A percentile compares a stretch with the other conserved stretches of the same genome.
Evolutionary conservation across 495 filamentous ascomycete genomes (phyloP).

Genomic region (Xylaria venustula): DNA sequence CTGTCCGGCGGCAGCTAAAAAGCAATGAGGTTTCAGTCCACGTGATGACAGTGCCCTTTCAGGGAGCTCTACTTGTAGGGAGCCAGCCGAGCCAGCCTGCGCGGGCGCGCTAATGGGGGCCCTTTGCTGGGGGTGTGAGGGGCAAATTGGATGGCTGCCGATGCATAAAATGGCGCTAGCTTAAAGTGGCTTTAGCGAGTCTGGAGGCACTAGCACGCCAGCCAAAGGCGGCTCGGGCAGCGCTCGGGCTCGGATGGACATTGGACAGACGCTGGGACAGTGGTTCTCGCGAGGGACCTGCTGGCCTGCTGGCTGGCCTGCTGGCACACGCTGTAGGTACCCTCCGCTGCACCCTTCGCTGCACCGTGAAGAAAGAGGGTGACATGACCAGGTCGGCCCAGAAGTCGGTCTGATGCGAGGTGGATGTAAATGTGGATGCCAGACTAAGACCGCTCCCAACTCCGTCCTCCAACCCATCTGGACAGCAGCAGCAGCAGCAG

Average conservation of each 20-base stretch:
- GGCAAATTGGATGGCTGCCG: conserved; percentile 7
- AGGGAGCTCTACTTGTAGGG: background rate
- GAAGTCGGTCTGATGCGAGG: conserved; percentile 5
- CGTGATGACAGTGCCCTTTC: background rate
- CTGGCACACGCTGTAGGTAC: no score
- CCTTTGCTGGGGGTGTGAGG: background rate
- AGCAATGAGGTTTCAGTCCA: background rate
- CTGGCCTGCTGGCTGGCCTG: no score
- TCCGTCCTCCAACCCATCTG: no score
- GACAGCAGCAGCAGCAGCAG: no score
- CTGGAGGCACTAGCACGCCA: background rate
- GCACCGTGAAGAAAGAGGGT: background rate
- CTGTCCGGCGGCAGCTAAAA: no score
- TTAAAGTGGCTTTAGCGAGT: background rate
- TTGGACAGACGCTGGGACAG: background rate
- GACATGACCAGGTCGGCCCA: background rate
- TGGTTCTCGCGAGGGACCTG: background rate
- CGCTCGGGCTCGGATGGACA: conserved; percentile 7
- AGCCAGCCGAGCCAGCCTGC: background rate
- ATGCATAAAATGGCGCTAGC: conserved; percentile 5
- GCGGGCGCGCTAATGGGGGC: background rate
- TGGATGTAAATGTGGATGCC: background rate
- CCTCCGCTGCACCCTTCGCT: background rate
- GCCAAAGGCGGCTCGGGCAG: conserved; percentile 9
- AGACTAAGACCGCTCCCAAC: background rate